Conservation (phyloP, 176 grass and related monocot species). For the Calamus simplicifolius region DNA sequence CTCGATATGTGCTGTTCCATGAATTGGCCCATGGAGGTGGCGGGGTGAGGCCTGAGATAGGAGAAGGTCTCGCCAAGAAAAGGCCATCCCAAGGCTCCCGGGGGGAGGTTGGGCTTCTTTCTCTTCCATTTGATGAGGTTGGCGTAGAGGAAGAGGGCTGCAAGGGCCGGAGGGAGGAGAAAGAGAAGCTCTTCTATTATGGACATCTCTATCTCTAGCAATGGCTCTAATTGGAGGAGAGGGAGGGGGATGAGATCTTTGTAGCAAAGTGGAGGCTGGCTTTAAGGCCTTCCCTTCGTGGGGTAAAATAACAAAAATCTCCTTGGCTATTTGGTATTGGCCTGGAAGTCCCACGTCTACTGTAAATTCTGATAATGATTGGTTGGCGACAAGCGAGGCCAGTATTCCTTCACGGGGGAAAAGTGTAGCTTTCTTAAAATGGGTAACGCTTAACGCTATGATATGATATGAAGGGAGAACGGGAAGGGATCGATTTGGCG, state of each 20-base stretch:
- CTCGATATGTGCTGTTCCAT: conserved; percentile 73
- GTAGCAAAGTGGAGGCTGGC: no score
- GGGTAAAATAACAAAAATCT: no score
- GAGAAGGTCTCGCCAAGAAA: conserved; percentile 77
- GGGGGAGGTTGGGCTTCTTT: conserved; percentile 64
- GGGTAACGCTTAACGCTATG: no score
- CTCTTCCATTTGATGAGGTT: conserved; percentile 19
- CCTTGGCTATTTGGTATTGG: no score
- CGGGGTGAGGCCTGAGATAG: conserved; percentile 67
- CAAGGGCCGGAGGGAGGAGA: conserved; percentile 51
- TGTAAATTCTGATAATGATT: no score
- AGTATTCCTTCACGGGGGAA: no score
- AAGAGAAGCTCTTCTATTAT: conserved; percentile 55
- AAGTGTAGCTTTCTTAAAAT: no score
- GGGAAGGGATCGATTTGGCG: no score
- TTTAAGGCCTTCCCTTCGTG: no score
- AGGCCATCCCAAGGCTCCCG: conserved; percentile 51
- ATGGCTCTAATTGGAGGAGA: neutral
- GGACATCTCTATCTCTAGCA: conserved; percentile 1
- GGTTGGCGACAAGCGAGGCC: no score
- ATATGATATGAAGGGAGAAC: no score
- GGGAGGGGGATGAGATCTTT: neutral
- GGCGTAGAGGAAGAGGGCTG: conserved; percentile 67
- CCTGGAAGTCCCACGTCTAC: no score
- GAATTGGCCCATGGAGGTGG: conserved; percentile 67